Evolutionary conservation across 2,329 filamentous ascomycete species (phyloP).

Genomic region (Stachybotrys elegans): DNA sequence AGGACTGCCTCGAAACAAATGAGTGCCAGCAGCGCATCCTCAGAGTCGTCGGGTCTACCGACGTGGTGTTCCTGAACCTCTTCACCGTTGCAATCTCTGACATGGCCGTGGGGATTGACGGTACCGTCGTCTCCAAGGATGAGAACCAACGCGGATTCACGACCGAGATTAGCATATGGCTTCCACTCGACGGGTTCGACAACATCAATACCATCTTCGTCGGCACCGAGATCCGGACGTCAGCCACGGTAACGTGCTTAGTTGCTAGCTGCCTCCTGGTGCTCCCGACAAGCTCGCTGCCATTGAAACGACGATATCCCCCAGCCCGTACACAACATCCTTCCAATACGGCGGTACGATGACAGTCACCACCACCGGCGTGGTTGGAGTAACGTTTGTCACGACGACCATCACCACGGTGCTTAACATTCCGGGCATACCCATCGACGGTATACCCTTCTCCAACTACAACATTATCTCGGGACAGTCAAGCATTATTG

Average conservation of each 20-base stretch:
- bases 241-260: background rate
- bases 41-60: slow-evolving; percentile 4
- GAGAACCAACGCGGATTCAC: background rate
- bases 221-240: background rate
- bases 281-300: background rate
- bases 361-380: background rate
- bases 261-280: background rate
- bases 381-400: too few species aligned
- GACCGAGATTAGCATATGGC: background rate
- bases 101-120: background rate
- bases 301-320: background rate
- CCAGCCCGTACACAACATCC: background rate
- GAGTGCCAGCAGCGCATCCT: slow-evolving; percentile 13
- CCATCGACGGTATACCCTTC: background rate
- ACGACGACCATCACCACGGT: background rate
- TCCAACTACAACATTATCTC: slow-evolving; percentile 7
- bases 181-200: background rate
- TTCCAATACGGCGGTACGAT: too few species aligned
- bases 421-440: background rate
- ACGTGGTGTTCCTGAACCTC: slow-evolving; percentile 10
- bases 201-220: background rate
- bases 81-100: slow-evolving; percentile 1
- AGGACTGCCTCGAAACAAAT: slow-evolving; percentile 15
- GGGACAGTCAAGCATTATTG: background rate
- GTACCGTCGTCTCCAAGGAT: background rate